Conservation (phyloP, 2,329 filamentous ascomycete genomes). For the Fonsecaea erecta region DNA sequence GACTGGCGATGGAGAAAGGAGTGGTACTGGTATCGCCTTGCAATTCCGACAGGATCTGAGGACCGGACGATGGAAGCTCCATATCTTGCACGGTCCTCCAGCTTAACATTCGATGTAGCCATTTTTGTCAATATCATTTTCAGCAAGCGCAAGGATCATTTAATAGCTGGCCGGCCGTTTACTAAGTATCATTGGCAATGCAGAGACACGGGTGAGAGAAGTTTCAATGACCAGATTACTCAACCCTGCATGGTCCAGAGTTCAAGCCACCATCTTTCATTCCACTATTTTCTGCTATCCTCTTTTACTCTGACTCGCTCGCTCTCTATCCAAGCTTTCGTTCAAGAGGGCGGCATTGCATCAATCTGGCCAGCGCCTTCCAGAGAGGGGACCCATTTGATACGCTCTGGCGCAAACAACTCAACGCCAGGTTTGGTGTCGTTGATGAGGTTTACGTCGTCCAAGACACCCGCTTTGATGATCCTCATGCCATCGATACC, state of each 20-base stretch:
- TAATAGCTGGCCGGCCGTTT: not conserved
- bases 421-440: slow-evolving; percentile 41
- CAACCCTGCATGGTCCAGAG: slow-evolving; percentile 1
- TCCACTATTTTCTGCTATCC: not conserved
- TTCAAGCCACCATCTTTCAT: not conserved
- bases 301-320: not conserved
- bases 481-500: slow-evolving; percentile 40
- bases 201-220: too few relatives aligned
- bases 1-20: not conserved
- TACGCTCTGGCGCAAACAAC: slow-evolving; percentile 38
- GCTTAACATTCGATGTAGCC: slow-evolving; percentile 15
- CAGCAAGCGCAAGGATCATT: not conserved
- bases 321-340: not conserved
- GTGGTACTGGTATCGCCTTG: not conserved
- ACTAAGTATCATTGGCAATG: slow-evolving; percentile 3
- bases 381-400: slow-evolving; percentile 26
- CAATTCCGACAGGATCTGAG: not conserved
- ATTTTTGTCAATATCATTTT: slow-evolving; percentile 8
- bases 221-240: not conserved
- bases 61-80: not conserved
- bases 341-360: slow-evolving; percentile 27
- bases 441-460: slow-evolving; percentile 41
- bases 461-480: slow-evolving; percentile 46
- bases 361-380: slow-evolving; percentile 31
- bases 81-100: not conserved